These are phyloP conservation scores for Marchantia paleacea DNA, from an alignment of 225 moss, liverwort and hornwort species.

Conservation along the genomic window DNA sequence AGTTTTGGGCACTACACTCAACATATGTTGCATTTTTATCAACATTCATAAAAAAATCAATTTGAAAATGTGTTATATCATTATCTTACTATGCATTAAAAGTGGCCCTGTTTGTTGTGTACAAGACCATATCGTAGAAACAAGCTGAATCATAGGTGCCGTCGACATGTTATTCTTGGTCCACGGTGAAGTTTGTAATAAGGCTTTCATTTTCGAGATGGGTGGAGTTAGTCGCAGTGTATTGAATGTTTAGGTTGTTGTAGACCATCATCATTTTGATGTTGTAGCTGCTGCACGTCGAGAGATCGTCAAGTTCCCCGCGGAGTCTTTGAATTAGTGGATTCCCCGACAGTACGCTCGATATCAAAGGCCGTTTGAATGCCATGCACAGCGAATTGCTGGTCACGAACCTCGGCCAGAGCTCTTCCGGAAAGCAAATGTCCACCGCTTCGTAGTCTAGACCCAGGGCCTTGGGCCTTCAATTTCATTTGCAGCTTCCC, in stretches of 20 bases:
- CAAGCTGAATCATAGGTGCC: neutral
- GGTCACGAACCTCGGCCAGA: slow-evolving; percentile 2
- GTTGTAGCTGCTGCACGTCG: slow-evolving; percentile 10
- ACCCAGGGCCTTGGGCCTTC: slow-evolving; percentile 16
- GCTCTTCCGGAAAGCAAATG: neutral
- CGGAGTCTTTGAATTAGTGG: neutral
- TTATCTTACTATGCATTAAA: no score
- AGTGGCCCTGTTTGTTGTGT: slow-evolving; percentile 12
- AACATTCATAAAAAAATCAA: no score
- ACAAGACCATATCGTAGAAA: slow-evolving; percentile 12
- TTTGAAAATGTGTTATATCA: no score
- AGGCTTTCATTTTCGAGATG: neutral
- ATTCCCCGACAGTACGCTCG: neutral
- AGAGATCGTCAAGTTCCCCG: neutral
- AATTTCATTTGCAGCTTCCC: neutral
- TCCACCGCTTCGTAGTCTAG: slow-evolving; percentile 1
- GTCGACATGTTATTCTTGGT: neutral
- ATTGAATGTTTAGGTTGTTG: neutral
- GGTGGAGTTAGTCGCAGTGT: neutral
- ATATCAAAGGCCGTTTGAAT: slow-evolving; percentile 12
- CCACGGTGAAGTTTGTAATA: neutral
- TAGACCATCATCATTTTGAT: slow-evolving; percentile 6
- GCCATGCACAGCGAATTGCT: slow-evolving; percentile 12
- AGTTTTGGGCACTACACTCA: no score
- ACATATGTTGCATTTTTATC: no score